Percentiles rank a stretch among this genome's conserved stretches.
These are phyloP conservation scores for Vigna mungo DNA, from an alignment of 306 rosid genomes.

Conservation along the genomic window DNA sequence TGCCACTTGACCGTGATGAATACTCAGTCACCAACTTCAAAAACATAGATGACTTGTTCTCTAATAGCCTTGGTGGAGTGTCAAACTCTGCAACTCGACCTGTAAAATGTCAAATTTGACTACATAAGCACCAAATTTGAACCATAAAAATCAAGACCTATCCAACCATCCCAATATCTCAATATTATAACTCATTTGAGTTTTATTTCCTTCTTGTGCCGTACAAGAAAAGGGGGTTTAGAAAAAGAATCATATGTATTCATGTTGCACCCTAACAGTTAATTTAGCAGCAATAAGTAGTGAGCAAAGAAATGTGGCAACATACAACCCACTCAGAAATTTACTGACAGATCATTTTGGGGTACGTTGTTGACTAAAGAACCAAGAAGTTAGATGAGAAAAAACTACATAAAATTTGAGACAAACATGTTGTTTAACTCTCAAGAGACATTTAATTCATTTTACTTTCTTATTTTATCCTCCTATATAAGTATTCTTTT, in stretches of 20 bases:
- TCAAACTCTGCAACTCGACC: slow-evolving; percentile 91
- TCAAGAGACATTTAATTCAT: not conserved
- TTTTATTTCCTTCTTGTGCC: not conserved
- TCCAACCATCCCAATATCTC: not conserved
- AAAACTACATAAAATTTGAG: too few relatives aligned
- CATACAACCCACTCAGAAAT: not conserved
- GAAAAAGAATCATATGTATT: too few relatives aligned
- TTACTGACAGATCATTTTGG: not conserved
- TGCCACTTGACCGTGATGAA: slow-evolving; percentile 80
- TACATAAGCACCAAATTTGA: slow-evolving; percentile 30
- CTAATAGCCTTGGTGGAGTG: slow-evolving; percentile 74
- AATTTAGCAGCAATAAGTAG: too few relatives aligned
- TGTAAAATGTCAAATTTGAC: slow-evolving; percentile 49
- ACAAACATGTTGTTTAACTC: too few relatives aligned
- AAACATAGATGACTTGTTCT: slow-evolving; percentile 91
- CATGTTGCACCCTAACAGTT: too few relatives aligned
- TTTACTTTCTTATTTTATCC: not conserved
- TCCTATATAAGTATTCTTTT: not conserved
- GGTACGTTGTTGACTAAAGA: too few relatives aligned
- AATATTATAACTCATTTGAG: slow-evolving; percentile 1
- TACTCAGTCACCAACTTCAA: slow-evolving; percentile 84
- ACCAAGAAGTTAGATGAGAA: too few relatives aligned
- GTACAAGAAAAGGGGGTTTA: too few relatives aligned
- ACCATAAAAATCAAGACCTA: not conserved
- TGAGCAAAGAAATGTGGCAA: too few relatives aligned